Conservation (phyloP, 2,329 filamentous ascomycete species). For the Macroventuria anomochaeta region DNA sequence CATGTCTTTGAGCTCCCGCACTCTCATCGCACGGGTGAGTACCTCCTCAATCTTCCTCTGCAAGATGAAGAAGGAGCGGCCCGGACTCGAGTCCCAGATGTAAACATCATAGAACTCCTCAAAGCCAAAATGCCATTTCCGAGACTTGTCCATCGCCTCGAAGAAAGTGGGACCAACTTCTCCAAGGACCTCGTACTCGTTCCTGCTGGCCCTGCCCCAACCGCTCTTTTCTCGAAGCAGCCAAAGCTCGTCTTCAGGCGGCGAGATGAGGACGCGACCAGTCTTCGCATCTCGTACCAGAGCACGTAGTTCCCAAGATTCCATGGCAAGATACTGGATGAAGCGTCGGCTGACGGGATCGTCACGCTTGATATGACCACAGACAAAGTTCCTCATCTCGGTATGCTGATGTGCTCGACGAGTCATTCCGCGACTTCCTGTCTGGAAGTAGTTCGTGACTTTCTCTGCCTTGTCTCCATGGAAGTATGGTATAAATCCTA, state of each 20-base stretch:
- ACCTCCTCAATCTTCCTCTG: constrained; percentile 44
- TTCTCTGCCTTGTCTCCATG: constrained; percentile 43
- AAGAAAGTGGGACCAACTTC: constrained; percentile 50
- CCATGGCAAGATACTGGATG: constrained; percentile 53
- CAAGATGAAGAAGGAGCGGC: constrained; percentile 37
- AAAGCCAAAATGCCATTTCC: constrained; percentile 51
- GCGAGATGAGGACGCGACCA: constrained; percentile 46
- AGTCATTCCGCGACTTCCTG: constrained; percentile 42
- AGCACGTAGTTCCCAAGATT: constrained; percentile 45
- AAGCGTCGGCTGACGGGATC: constrained; percentile 52
- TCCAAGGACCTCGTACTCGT: constrained; percentile 47
- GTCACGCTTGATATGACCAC: constrained; percentile 52
- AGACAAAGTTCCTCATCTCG: constrained; percentile 52
- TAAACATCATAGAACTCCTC: constrained; percentile 54
- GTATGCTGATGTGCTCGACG: constrained; percentile 44
- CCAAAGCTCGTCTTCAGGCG: constrained; percentile 50
- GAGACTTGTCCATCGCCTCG: constrained; percentile 47
- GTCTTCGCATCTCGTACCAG: constrained; percentile 54
- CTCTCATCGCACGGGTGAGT: constrained; percentile 49
- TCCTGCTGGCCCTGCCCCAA: constrained; percentile 48
- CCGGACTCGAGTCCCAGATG: constrained; percentile 50
- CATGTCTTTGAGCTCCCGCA: constrained; percentile 36
- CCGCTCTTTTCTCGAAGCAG: constrained; percentile 50
- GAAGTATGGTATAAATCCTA: constrained; percentile 51
- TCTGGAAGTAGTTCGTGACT: constrained; percentile 41